Evolutionary conservation across 495 filamentous ascomycete species (phyloP).

Genomic region (Tuber indicum): DNA sequence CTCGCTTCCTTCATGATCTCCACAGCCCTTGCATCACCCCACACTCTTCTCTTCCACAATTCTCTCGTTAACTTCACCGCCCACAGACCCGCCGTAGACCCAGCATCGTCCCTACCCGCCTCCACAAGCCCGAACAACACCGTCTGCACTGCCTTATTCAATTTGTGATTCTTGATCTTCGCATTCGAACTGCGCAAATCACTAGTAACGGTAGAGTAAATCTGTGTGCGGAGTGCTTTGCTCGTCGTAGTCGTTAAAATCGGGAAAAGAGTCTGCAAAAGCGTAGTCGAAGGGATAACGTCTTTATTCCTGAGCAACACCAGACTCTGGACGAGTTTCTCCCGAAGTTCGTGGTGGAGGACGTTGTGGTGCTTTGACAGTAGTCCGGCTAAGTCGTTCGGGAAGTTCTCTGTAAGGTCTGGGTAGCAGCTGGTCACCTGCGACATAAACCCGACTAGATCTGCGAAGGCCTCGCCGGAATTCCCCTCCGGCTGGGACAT

Average conservation of each 20-base stretch:
- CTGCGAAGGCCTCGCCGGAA: slow-evolving; percentile 28
- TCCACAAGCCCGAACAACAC: slow-evolving; percentile 86
- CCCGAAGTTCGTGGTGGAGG: slow-evolving; percentile 72
- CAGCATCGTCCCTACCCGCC: slow-evolving; percentile 57
- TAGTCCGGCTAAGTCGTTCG: slow-evolving; percentile 72
- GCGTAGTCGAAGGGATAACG: slow-evolving; percentile 70
- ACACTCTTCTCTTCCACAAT: slow-evolving; percentile 81
- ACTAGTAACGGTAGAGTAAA: slow-evolving; percentile 85
- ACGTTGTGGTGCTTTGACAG: slow-evolving; percentile 71
- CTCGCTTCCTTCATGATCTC: slow-evolving; percentile 64
- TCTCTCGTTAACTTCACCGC: slow-evolving; percentile 84
- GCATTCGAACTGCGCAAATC: slow-evolving; percentile 80
- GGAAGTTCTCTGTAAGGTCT: slow-evolving; percentile 65
- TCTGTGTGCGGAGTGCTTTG: slow-evolving; percentile 72
- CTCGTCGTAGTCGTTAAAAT: slow-evolving; percentile 79
- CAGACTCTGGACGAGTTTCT: slow-evolving; percentile 89
- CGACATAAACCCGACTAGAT: slow-evolving; percentile 52
- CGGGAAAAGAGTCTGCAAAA: slow-evolving; percentile 85
- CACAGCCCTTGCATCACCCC: slow-evolving; percentile 74
- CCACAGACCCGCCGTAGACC: slow-evolving; percentile 83
- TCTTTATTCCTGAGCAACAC: slow-evolving; percentile 85
- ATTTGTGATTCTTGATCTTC: slow-evolving; percentile 77
- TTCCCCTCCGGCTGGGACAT: slow-evolving; percentile 63
- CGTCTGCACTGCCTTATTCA: slow-evolving; percentile 88
- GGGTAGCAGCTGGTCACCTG: slow-evolving; percentile 94